Percentiles rank a stretch among this genome's conserved stretches.
Evolutionary conservation across 441 rosid species (phyloP).

Genomic region (Adansonia madagascariensis): DNA sequence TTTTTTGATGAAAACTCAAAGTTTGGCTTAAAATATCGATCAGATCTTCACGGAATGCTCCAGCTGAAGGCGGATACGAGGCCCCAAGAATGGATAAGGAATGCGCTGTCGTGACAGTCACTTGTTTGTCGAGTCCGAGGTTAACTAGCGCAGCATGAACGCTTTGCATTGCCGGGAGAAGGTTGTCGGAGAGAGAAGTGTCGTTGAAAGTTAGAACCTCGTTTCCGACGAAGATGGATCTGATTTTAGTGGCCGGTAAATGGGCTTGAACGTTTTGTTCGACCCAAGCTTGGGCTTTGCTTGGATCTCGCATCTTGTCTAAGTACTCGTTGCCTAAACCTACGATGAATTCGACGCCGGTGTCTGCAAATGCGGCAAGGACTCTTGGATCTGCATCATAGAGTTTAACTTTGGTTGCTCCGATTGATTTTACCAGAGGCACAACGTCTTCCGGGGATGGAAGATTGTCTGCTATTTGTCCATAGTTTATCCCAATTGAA

Average conservation of each 20-base stretch:
- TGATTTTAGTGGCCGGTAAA: constrained; percentile 86
- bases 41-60: constrained; percentile 70
- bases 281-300: constrained; percentile 65
- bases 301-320: constrained; percentile 62
- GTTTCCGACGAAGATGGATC: constrained; percentile 77
- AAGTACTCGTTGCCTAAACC: constrained; percentile 81
- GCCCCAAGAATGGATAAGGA: constrained; percentile 66
- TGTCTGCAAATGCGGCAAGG: constrained; percentile 72
- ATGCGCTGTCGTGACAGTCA: constrained; percentile 81
- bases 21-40: constrained; percentile 41
- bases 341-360: constrained; percentile 77
- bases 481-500: constrained; percentile 86
- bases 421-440: constrained; percentile 57
- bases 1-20: constrained; percentile 63
- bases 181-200: constrained; percentile 48
- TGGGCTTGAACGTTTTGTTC: constrained; percentile 64
- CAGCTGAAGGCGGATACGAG: constrained; percentile 91
- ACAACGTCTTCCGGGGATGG: constrained; percentile 74
- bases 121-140: constrained; percentile 64
- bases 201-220: constrained; percentile 82
- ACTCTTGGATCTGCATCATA: constrained; percentile 86
- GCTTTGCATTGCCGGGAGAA: constrained; percentile 83
- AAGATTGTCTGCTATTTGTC: constrained; percentile 85
- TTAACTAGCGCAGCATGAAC: constrained; percentile 66
- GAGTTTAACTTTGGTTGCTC: constrained; percentile 78